Base-by-base conservation (phyloP, 257 asterid species). In the Solanum phureja region DNA sequence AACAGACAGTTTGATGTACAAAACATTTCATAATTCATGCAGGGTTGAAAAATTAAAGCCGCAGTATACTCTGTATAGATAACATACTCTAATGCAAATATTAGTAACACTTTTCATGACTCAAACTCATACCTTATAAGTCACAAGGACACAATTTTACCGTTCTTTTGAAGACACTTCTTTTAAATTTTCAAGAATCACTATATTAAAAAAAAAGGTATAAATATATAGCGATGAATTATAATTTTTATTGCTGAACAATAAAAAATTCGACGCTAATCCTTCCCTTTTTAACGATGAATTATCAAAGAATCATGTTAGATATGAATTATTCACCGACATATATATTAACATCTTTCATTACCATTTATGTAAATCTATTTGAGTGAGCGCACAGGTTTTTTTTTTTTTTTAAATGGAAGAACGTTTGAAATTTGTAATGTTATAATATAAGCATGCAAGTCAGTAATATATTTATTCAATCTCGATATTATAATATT, bases 11-110 rank as follows among this genome's bases (percentile, higher is more conserved):
- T 68, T 0, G 11, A 12, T 68, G 11, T 12, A 68, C 10, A 27
- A 3, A 68, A 1, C 0, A 68, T 68, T 29, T 0, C 0, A 68
- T 19, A 19, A 6, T 12, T 6, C 4, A 68, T 3, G 10, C 0
- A 12, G 0, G 21, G 9, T 66, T 2, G 4, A 12, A 66, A 66
- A 5, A 42, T 9, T 40, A n/a, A 19, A 4, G 72, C 1, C 3
- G 33, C 2, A n/a, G 4, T 56, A 49, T 46, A 52, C 13, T 19
- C 16, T 1, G 5, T 23, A 3, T 5, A 68, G 19, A 12, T 33
- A 31, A 3, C 1, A 2, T 71, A 31, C 1, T 69, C 6, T 69
- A 68, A 29, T 71, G 6, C 13, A 31, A 14, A 7, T 27, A 31
- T 71, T 3, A 71, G n/a, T 31, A 16, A 31, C 1, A 3, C 3